A percentile compares a stretch with the other conserved stretches of the same genome.
Conservation (phyloP, 2,329 filamentous ascomycete genomes). For the Esteya vermicola region DNA sequence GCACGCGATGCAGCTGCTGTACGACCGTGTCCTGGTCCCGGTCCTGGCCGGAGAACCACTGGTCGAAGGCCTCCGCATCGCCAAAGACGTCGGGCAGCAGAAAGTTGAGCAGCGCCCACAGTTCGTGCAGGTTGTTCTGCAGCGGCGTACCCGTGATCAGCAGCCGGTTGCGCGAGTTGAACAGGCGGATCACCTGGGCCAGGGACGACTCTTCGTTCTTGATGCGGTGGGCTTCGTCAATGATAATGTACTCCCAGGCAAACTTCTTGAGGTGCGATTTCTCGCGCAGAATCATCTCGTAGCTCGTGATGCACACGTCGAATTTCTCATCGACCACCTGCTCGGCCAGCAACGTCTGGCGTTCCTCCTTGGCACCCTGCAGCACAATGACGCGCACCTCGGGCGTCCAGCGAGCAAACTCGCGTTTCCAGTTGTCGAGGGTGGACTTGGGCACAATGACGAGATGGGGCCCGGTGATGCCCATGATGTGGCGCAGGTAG, state of each 20-base stretch:
- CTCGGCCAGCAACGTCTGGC: slow-evolving; percentile 75
- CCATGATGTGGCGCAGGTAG: slow-evolving; percentile 82
- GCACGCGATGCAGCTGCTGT: slow-evolving; percentile 83
- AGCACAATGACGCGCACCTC: slow-evolving; percentile 89
- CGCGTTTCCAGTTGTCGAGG: slow-evolving; percentile 94
- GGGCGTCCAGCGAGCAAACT: slow-evolving; percentile 88
- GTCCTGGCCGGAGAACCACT: slow-evolving; percentile 90
- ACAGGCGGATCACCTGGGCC: slow-evolving; percentile 89
- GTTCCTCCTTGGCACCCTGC: slow-evolving; percentile 90
- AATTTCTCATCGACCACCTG: slow-evolving; percentile 90
- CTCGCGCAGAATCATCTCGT: slow-evolving; percentile 96
- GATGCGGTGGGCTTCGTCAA: slow-evolving; percentile 95
- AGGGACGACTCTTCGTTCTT: slow-evolving; percentile 98
- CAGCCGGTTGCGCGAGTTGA: slow-evolving; percentile 87
- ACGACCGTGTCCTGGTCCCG: slow-evolving; percentile 91
- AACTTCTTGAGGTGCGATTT: slow-evolving; percentile 94
- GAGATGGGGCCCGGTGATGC: slow-evolving; percentile 80
- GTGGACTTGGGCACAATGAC: slow-evolving; percentile 93
- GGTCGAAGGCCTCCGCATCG: slow-evolving; percentile 89
- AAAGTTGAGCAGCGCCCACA: slow-evolving; percentile 97
- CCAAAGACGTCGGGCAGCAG: slow-evolving; percentile 96
- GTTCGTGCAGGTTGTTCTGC: slow-evolving; percentile 94
- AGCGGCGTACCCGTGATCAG: slow-evolving; percentile 93
- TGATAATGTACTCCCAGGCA: slow-evolving; percentile 99
- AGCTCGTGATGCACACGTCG: slow-evolving; percentile 95